These are phyloP conservation scores for Leucocoprinus sp. DNA, from an alignment of 768 basidiomycete genomes.

Conservation along the genomic window DNA sequence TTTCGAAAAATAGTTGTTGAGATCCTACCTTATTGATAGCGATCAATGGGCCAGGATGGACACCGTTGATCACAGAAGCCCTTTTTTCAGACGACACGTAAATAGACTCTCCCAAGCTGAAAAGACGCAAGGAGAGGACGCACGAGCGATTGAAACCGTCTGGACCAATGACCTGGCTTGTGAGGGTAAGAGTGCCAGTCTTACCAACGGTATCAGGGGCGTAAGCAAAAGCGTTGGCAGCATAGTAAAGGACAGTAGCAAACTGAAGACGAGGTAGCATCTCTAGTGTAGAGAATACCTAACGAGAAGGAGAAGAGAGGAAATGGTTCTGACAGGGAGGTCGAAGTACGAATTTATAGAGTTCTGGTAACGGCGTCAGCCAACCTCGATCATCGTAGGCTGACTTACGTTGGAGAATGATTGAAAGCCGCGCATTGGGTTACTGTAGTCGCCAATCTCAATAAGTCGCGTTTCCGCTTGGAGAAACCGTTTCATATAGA, in stretches of 20 bases:
- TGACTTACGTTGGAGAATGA: too few relatives aligned
- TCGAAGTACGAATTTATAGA: too few relatives aligned
- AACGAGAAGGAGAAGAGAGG: background rate
- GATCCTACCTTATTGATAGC: conserved; percentile 9
- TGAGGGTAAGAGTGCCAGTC: conserved; percentile 2
- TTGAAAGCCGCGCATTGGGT: too few relatives aligned
- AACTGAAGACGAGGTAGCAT: background rate
- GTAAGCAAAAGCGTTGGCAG: background rate
- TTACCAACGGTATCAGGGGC: conserved; percentile 4
- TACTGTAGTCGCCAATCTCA: too few relatives aligned
- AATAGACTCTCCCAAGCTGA: background rate
- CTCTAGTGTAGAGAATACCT: background rate
- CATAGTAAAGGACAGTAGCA: background rate
- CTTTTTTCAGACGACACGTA: background rate
- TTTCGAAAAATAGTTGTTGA: background rate
- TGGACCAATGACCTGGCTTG: conserved; percentile 6
- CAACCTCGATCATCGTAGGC: too few relatives aligned
- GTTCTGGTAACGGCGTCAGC: too few relatives aligned
- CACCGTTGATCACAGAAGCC: conserved; percentile 5
- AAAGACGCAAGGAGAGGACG: background rate
- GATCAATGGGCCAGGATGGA: conserved; percentile 14
- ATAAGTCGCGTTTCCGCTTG: too few relatives aligned
- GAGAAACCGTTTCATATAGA: too few relatives aligned
- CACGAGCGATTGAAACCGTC: conserved; percentile 14
- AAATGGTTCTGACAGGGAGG: background rate